These are phyloP conservation scores for Aspergillus baeticus DNA, from an alignment of 495 filamentous ascomycete genomes.

Conservation along the genomic window DNA sequence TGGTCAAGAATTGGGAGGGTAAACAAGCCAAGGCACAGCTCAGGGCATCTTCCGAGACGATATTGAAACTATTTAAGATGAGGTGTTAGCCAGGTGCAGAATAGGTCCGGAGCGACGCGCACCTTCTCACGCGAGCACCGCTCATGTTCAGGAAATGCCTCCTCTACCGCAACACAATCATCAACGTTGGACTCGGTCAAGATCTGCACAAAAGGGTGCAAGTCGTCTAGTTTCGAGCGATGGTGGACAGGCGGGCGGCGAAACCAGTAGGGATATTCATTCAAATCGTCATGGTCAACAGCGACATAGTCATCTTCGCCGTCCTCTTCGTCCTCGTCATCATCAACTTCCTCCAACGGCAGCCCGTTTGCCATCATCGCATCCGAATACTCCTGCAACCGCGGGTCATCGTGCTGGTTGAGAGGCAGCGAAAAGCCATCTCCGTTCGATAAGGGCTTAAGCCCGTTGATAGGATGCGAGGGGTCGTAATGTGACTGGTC, in stretches of 20 bases:
- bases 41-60: conserved; percentile 73
- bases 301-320: conserved; percentile 44
- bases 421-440: conserved; percentile 32
- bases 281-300: conserved; percentile 43
- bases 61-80: conserved; percentile 64
- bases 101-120: conserved; percentile 17
- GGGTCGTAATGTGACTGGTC: conserved; percentile 13
- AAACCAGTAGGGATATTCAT: conserved; percentile 46
- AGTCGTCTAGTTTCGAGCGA: conserved; percentile 45
- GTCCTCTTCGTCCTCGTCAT: conserved; percentile 42
- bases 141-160: conserved; percentile 70
- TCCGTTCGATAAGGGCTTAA: conserved; percentile 36
- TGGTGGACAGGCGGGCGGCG: conserved; percentile 40
- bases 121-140: conserved; percentile 81
- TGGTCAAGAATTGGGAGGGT: conserved; percentile 49
- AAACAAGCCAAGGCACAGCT: conserved; percentile 80
- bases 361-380: conserved; percentile 36
- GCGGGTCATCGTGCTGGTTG: conserved; percentile 34
- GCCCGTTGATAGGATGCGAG: conserved; percentile 23
- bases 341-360: conserved; percentile 31
- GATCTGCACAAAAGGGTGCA: conserved; percentile 69
- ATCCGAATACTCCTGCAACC: conserved; percentile 27
- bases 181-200: conserved; percentile 74
- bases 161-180: conserved; percentile 73
- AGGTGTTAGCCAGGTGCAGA: neutral